Evolutionary conservation across 768 basidiomycete species (phyloP), one percentile per base, ranked within the genome.

Genomic region (Naganishia friedmannii): DNA sequence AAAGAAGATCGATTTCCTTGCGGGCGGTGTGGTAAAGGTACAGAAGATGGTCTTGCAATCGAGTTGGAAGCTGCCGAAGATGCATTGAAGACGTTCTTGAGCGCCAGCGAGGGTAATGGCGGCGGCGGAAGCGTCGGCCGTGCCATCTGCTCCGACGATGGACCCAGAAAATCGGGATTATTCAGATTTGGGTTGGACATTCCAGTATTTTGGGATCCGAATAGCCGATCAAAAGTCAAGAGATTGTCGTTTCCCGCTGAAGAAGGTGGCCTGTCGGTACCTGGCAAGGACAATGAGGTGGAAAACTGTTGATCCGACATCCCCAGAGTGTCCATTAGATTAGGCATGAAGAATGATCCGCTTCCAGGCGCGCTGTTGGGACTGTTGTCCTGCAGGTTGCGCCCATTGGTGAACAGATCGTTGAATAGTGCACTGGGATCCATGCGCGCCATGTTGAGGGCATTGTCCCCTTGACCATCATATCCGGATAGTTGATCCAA

Each of bases 361-460:
- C 29, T 45, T 5, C 60, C 60, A 3, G 34, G 21, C 12, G 42
- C 60, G 28, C 29, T 46, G 26, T 58, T 58, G 12, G n/a, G 5
- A n/a, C 13, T 26, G 34, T 58, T 58, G 39, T 28, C 23, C 23
- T 63, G 60, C 60, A 63, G 39, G 28, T 63, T 63, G 19, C 60
- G 60, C 2, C 60, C 60, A 26, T 63, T 63, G 60, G 46, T 63
- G 60, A 63, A 63, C 21, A 63, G 60, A 63, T 63, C 60, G 32
- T 69, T 69, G 58, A 69, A 69, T 29, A 69, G 60, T 26, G 68
- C 68, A 53, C 63, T 60, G 28, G 63, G 58, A 65, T 69, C 68
- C 48, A 65, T 65, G 1, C 68, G 68, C 12, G 68, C 32, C 68
- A 69, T 63, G 51, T 60, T 69, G 48, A 69, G 32, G 1, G 58